A percentile compares a stretch with the other conserved stretches of the same genome.
Conservation (phyloP, 495 filamentous ascomycete species). For the Hypoxylon intermedium region DNA sequence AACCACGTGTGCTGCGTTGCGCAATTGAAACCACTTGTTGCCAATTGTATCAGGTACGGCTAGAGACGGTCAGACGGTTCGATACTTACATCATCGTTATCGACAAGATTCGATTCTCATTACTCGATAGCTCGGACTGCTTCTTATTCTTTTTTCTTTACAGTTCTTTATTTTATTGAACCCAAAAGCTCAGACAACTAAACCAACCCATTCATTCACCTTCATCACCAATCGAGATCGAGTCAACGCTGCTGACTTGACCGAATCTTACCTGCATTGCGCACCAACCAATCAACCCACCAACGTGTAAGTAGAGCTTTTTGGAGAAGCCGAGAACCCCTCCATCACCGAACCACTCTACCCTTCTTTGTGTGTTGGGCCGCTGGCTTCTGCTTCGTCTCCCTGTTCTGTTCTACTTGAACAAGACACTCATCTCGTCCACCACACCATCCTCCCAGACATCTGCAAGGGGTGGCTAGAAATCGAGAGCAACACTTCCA, state of each 20-base stretch:
- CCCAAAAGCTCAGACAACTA: no score
- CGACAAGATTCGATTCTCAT: slow-evolving; percentile 13
- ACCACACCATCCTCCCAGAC: background rate
- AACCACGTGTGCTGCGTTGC: slow-evolving; percentile 9
- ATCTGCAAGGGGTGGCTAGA: background rate
- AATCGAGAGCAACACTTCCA: slow-evolving; percentile 6
- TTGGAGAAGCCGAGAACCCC: slow-evolving; percentile 17
- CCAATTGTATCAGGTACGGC: slow-evolving; percentile 22
- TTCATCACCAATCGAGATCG: slow-evolving; percentile 36
- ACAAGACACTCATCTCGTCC: slow-evolving; percentile 8
- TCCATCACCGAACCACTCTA: slow-evolving; percentile 16
- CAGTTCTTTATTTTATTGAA: background rate
- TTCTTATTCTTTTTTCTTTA: background rate
- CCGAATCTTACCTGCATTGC: slow-evolving; percentile 28
- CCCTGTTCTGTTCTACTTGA: slow-evolving; percentile 1
- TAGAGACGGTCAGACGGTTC: slow-evolving; percentile 16
- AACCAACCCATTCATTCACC: no score
- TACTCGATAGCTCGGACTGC: background rate
- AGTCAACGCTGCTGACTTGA: slow-evolving; percentile 27
- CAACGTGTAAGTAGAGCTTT: slow-evolving; percentile 31
- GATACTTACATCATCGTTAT: slow-evolving; percentile 36
- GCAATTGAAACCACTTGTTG: slow-evolving; percentile 10
- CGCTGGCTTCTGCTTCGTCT: slow-evolving; percentile 8
- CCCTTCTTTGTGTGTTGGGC: slow-evolving; percentile 5
- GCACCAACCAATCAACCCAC: slow-evolving; percentile 20